Evolutionary conservation across 805 yeast genomes (phyloP).

Genomic region (Ogataea parapolymorpha): DNA sequence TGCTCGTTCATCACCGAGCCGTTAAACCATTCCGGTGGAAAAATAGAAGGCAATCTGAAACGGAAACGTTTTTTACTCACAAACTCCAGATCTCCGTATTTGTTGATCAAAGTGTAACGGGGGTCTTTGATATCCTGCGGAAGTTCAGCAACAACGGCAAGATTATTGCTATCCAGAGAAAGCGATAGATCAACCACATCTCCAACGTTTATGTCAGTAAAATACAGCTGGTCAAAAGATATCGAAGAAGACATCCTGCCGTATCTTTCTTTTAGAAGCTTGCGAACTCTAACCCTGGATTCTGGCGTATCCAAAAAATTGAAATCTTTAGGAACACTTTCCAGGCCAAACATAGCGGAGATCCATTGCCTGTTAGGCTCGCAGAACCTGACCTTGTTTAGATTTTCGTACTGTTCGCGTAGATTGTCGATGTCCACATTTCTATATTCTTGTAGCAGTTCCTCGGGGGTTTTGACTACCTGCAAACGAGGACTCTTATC

Average conservation of each 20-base stretch:
- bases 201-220: constrained; percentile 44
- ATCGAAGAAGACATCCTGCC: constrained; percentile 8
- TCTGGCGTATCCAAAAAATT: constrained; percentile 16
- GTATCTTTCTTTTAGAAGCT: constrained; percentile 1
- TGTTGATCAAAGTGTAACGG: constrained; percentile 53
- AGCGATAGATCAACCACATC: constrained; percentile 57
- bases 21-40: constrained; percentile 38
- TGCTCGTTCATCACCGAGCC: constrained; percentile 30
- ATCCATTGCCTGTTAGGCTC: constrained; percentile 34
- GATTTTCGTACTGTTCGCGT: constrained; percentile 17
- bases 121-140: constrained; percentile 50
- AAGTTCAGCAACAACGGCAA: constrained; percentile 52
- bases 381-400: constrained; percentile 25
- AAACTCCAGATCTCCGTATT: constrained; percentile 55
- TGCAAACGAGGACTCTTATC: not conserved
- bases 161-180: constrained; percentile 39
- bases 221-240: constrained; percentile 23
- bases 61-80: constrained; percentile 42
- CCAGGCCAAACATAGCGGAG: constrained; percentile 5
- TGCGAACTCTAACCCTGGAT: constrained; percentile 6
- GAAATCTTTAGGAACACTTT: constrained; percentile 15
- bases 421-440: constrained; percentile 29
- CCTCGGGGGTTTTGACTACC: constrained; percentile 30
- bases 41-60: constrained; percentile 52
- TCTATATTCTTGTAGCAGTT: constrained; percentile 25